Base-by-base conservation (phyloP, 768 basidiomycete genomes). In the Dioszegia hungarica region DNA sequence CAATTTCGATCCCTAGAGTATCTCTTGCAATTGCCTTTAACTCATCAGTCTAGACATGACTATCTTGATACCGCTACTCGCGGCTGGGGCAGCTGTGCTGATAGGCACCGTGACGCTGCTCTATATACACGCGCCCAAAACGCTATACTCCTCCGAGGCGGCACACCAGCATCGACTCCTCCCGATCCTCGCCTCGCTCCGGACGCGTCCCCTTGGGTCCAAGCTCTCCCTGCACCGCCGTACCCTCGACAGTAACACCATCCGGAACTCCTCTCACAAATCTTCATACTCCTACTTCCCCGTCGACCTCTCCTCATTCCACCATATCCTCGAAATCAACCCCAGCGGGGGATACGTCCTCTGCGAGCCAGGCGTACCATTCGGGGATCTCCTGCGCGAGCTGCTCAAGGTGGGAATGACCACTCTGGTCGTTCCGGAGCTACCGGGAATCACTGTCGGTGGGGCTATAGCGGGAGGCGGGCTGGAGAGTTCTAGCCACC, bases 141-240 rank as follows among this genome's bases (percentile, higher is more conserved):
- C n/a, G n/a, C n/a, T n/a, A 19, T 64, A 48, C 64, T 68, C 10
- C 60, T 57, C 17, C 64, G 45, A 10, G 68, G 43, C 58, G 63
- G 66, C 14, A 44, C 55, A 20, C 66, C 46, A 62, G 68, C 61
- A 20, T 34, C 61, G 2, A 50, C 51, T 14, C 40, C 59, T 14
- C 58, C 66, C 4, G 19, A 19, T 51, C 9, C 19, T 25, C 1
- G 25, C 17, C n/a, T 41, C 63, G 62, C 1, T 61, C 50, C 47
- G 56, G 66, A 61, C 68, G 64, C 33, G 60, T 33, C 70, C 66
- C 60, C 45, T 68, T 43, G 9, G 54, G 63, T 29, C 66, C 65
- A 67, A 25, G 43, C 54, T 54, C 54, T 72, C 34, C 63, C 66
- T 50, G 57, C 62, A 25, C 39, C 43, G 46, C 11, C 48, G 60